These are phyloP conservation scores for Mortierella sp. DNA, from an alignment of 371 early-diverging fungal genomes.

Conservation along the genomic window DNA sequence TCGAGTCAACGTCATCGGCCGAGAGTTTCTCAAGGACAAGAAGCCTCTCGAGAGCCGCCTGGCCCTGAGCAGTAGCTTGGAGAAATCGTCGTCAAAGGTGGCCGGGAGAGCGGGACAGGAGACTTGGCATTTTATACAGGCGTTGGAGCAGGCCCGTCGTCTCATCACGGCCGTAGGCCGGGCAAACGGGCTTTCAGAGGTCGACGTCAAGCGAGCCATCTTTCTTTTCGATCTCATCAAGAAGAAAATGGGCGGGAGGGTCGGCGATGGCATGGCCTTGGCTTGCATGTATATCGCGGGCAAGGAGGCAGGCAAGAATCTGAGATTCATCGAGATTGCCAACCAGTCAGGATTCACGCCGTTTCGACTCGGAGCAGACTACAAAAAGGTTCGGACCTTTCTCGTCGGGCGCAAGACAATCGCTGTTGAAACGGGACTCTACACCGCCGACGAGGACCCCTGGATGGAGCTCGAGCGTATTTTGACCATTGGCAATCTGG, in stretches of 20 bases:
- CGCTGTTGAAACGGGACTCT: background rate
- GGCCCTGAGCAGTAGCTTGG: no score
- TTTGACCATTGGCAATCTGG: conserved; percentile 18
- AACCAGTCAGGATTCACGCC: conserved; percentile 9
- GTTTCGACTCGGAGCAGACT: conserved; percentile 22
- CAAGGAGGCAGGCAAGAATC: conserved; percentile 23
- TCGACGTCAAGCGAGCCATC: background rate
- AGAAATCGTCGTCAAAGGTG: background rate
- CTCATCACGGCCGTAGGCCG: background rate
- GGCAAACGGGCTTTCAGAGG: background rate
- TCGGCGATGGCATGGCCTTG: conserved; percentile 8
- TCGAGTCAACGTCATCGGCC: background rate
- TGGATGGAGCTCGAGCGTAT: conserved; percentile 38
- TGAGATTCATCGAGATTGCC: conserved; percentile 30
- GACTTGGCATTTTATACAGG: background rate
- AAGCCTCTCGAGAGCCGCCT: background rate
- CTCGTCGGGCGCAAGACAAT: conserved; percentile 12
- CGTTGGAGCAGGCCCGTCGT: background rate
- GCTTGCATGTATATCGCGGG: conserved; percentile 41
- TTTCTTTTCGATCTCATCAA: conserved; percentile 2
- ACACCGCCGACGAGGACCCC: conserved; percentile 26
- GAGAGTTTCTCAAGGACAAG: background rate
- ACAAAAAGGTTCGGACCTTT: conserved; percentile 12
- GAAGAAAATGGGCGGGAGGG: background rate
- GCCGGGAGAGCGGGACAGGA: background rate